These are phyloP conservation scores for Phytophthora podocarpi DNA, from an alignment of 352 stramenopile species.

Conservation along the genomic window DNA sequence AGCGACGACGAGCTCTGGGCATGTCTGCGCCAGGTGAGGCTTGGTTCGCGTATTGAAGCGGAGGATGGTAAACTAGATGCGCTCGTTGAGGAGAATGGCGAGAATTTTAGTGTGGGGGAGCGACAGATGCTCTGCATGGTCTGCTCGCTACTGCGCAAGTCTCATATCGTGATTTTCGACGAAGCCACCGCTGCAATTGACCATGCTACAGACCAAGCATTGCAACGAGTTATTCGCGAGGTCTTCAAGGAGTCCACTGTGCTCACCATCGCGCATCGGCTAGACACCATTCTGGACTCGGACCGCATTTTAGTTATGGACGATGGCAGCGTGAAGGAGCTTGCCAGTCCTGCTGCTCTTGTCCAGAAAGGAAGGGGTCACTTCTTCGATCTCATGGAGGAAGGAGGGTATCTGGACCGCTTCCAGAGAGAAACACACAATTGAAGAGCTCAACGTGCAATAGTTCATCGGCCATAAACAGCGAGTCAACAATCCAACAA, in stretches of 20 bases:
- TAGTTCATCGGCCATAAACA: slow-evolving; percentile 3
- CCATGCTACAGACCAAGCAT: slow-evolving; percentile 68
- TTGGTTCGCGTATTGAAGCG: slow-evolving; percentile 57
- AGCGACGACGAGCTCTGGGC: slow-evolving; percentile 71
- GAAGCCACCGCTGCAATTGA: slow-evolving; percentile 83
- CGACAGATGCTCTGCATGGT: slow-evolving; percentile 94
- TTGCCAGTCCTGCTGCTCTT: slow-evolving; percentile 74
- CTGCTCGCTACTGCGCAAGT: slow-evolving; percentile 87
- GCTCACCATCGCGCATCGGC: slow-evolving; percentile 96
- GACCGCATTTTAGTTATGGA: slow-evolving; percentile 62
- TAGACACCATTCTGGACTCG: slow-evolving; percentile 97
- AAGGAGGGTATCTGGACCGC: slow-evolving; percentile 51
- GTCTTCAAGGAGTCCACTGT: slow-evolving; percentile 92
- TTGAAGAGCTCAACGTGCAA: background rate
- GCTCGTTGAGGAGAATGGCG: slow-evolving; percentile 90
- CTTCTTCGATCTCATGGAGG: slow-evolving; percentile 55
- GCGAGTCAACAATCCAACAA: background rate
- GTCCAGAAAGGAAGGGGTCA: slow-evolving; percentile 41
- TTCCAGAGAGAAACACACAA: slow-evolving; percentile 15
- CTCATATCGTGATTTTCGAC: slow-evolving; percentile 79
- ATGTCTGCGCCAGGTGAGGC: slow-evolving; percentile 43
- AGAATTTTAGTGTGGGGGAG: slow-evolving; percentile 95
- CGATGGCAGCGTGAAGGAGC: slow-evolving; percentile 84
- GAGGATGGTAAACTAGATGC: slow-evolving; percentile 63
- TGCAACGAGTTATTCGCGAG: slow-evolving; percentile 79